These are phyloP conservation scores for Sclerotinia glacialis DNA, from an alignment of 2,329 filamentous ascomycete species.

Conservation along the genomic window DNA sequence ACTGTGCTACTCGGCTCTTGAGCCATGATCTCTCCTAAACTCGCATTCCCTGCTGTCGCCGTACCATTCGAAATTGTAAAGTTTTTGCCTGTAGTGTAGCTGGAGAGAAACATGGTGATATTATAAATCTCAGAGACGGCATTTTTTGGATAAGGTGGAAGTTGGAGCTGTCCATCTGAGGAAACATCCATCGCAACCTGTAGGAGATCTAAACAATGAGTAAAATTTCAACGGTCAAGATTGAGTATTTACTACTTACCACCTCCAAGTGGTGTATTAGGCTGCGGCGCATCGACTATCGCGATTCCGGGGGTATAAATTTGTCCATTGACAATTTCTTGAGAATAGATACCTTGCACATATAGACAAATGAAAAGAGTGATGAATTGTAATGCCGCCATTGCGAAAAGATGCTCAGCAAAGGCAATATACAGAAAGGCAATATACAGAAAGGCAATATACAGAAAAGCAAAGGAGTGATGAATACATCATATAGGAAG, in stretches of 20 bases:
- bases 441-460: background rate
- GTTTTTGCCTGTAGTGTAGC: slow-evolving; percentile 60
- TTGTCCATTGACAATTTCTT: slow-evolving; percentile 61
- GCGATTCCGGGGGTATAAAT: slow-evolving; percentile 68
- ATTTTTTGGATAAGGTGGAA: slow-evolving; percentile 54
- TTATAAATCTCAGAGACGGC: slow-evolving; percentile 58
- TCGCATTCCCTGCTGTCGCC: slow-evolving; percentile 49
- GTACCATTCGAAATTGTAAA: slow-evolving; percentile 67
- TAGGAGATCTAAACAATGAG: slow-evolving; percentile 44
- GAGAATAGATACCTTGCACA: slow-evolving; percentile 38
- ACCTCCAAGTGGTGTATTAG: slow-evolving; percentile 61
- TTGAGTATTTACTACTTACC: slow-evolving; percentile 45
- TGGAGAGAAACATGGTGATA: slow-evolving; percentile 66
- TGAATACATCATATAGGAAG: slow-evolving; percentile 11
- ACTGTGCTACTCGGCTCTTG: slow-evolving; percentile 67
- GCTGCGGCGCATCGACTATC: slow-evolving; percentile 64
- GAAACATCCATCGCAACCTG: slow-evolving; percentile 67
- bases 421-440: background rate
- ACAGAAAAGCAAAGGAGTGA: background rate
- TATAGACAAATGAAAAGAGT: slow-evolving; percentile 27
- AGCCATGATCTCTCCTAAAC: slow-evolving; percentile 59
- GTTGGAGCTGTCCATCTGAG: slow-evolving; percentile 60
- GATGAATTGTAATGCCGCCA: slow-evolving; percentile 25
- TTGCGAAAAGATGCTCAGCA: slow-evolving; percentile 6
- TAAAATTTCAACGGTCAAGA: slow-evolving; percentile 5